phyloP scores from a whole-genome alignment of 768 basidiomycete genomes.

The Lentinula edodes region DNA sequence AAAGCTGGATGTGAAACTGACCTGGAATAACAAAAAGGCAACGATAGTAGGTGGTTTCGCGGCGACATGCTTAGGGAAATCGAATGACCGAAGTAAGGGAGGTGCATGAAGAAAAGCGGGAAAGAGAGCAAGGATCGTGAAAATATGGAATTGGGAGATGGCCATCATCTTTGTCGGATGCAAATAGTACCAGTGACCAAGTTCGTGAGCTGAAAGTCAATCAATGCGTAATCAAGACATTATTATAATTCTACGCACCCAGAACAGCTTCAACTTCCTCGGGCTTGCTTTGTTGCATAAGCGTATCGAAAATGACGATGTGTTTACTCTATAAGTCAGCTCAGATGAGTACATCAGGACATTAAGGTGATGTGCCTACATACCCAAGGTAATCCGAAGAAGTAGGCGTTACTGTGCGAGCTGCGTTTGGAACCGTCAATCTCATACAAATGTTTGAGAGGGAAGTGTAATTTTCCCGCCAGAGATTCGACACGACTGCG shows the following conservation, averaged over 20 bases:
- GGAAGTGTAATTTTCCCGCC: constrained; percentile 82
- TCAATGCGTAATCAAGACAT: background rate
- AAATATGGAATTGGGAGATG: constrained; percentile 83
- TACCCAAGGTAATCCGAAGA: constrained; percentile 95
- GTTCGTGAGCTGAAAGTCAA: constrained; percentile 70
- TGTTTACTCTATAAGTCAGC: constrained; percentile 63
- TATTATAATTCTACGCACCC: constrained; percentile 23
- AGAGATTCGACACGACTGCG: constrained; percentile 73
- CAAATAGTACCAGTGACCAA: constrained; percentile 92
- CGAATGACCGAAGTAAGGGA: constrained; percentile 74
- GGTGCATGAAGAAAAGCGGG: constrained; percentile 85
- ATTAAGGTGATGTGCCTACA: constrained; percentile 11
- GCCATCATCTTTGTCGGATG: constrained; percentile 88
- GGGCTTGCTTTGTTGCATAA: constrained; percentile 86
- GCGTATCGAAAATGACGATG: constrained; percentile 95
- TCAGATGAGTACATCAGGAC: background rate
- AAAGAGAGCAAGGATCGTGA: constrained; percentile 81
- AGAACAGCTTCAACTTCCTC: constrained; percentile 98
- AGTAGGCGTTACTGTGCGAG: constrained; percentile 97
- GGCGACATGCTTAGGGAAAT: constrained; percentile 63
- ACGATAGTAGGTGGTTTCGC: constrained; percentile 73
- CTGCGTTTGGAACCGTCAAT: constrained; percentile 96
- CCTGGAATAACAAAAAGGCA: constrained; percentile 85
- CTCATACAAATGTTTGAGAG: constrained; percentile 90
- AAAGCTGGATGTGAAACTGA: background rate